A percentile compares a stretch with the other conserved stretches of the same genome.
Evolutionary conservation across 2,329 filamentous ascomycete species (phyloP).

Genomic region (Epichloe scottii): DNA sequence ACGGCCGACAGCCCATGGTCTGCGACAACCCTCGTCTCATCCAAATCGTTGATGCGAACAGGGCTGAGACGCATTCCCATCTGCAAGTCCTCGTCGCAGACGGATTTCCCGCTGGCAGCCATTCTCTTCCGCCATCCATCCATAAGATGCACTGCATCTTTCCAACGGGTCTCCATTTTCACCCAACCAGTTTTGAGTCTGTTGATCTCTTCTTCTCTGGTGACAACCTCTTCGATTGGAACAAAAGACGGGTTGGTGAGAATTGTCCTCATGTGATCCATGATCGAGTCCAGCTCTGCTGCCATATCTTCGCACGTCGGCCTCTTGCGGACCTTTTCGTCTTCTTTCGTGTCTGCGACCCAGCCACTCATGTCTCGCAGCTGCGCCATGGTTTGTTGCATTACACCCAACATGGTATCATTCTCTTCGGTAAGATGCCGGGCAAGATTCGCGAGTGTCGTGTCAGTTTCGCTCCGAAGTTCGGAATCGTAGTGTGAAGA

Average conservation of each 20-base stretch:
- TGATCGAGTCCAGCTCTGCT: conserved; percentile 59
- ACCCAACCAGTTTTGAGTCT: conserved; percentile 78
- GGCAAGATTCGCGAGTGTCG: conserved; percentile 76
- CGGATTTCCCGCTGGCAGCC: conserved; percentile 53
- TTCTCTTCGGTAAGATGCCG: conserved; percentile 85
- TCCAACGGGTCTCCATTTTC: conserved; percentile 85
- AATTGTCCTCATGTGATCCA: conserved; percentile 70
- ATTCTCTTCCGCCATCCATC: conserved; percentile 83
- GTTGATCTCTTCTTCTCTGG: conserved; percentile 84
- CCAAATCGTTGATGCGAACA: conserved; percentile 40
- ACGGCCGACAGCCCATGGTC: conserved; percentile 31
- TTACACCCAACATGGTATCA: conserved; percentile 61
- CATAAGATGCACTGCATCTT: conserved; percentile 80
- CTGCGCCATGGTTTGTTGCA: conserved; percentile 58
- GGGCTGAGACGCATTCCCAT: conserved; percentile 55
- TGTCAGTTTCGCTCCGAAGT: conserved; percentile 75
- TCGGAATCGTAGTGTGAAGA: conserved; percentile 42
- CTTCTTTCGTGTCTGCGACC: conserved; percentile 22
- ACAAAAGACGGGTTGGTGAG: conserved; percentile 95
- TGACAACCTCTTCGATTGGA: conserved; percentile 81
- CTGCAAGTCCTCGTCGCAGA: conserved; percentile 56
- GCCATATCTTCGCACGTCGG: conserved; percentile 53
- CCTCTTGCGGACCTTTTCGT: conserved; percentile 21
- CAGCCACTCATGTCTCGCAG: conserved; percentile 58
- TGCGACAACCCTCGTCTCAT: conserved; percentile 29